Base-by-base conservation (phyloP, 2,329 filamentous ascomycete species). In the Cordyceps fumosorosea region DNA sequence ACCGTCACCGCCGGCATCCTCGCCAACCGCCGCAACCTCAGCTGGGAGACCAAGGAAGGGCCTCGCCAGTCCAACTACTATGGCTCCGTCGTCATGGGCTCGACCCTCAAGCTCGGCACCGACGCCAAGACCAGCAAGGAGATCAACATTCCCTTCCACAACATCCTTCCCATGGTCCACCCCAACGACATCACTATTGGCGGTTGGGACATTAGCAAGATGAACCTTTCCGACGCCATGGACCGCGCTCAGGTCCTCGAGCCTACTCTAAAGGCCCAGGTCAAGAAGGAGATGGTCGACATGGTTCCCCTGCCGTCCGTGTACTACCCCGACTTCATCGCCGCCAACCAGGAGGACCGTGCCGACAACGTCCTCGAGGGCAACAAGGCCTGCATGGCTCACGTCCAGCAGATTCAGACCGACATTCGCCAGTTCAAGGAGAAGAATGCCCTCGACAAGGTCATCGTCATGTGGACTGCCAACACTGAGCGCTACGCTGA, bases 291-390 rank as follows among this genome's bases (percentile, higher is more conserved):
- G 80, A 93, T 98, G 92, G 80, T 87, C 65, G 81, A 82, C 69
- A 90, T 98, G 87, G 87, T 88, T 69, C 95, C 95, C 34, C 85
- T 98, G 66, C 93, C 92, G 26, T 93, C 90, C 77, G 89, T 98
- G 78, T 99, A 99, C 85, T 99, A 99, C 77, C 95, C 95, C 1
- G 95, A 98, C 78, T 99, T 99, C 82, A 99, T 99, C 73, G 95
- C 95, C 67, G 90, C 95, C 74, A 99, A 99, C 81, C 95, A 99
- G 80, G 93, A 95, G 76, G 92, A 93, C 72, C 90, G 95, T 71
- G 95, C 93, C 67, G 92, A 99, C 79, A 98, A 99, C 71, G 72
- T 96, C 66, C 76, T 98, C 55, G 80, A 89, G 65, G 95, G 95
- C 58, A 84, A 81, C 76, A 96, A 95, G 80, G 93, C 93, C 66